Conservation (phyloP, 2,329 filamentous ascomycete species). For the Penicillium sp. region DNA sequence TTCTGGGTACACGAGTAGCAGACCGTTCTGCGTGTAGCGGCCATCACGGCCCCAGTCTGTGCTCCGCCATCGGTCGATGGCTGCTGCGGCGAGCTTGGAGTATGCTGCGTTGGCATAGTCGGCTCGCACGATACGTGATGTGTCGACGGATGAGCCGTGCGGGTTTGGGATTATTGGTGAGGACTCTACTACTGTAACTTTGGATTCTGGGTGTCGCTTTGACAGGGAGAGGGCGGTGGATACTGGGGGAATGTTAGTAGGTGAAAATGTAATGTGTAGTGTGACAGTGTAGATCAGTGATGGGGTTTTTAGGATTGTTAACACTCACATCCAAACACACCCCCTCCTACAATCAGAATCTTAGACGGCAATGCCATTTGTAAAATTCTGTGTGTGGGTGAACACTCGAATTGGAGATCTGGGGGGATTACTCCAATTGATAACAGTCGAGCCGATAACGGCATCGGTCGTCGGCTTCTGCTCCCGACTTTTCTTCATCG, state of each 20-base stretch:
- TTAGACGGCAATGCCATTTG: constrained; percentile 36
- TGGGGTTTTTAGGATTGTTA: background rate
- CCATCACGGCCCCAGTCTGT: constrained; percentile 47
- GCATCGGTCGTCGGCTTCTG: background rate
- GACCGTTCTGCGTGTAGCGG: constrained; percentile 46
- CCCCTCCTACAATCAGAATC: constrained; percentile 45
- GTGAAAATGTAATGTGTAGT: background rate
- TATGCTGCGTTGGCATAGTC: constrained; percentile 85
- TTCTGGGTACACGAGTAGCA: constrained; percentile 42
- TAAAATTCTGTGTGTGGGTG: background rate
- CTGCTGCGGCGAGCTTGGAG: constrained; percentile 68
- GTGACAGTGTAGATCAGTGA: background rate
- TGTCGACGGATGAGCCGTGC: constrained; percentile 60
- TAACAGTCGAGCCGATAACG: constrained; percentile 10
- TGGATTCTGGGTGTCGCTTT: constrained; percentile 53
- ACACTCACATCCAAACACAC: constrained; percentile 46
- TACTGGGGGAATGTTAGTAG: constrained; percentile 37
- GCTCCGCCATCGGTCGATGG: constrained; percentile 66
- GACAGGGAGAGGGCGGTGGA: constrained; percentile 70
- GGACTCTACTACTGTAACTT: constrained; percentile 60
- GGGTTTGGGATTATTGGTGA: constrained; percentile 57
- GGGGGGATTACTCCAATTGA: background rate
- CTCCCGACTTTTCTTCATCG: constrained; percentile 10
- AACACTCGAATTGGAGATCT: background rate
- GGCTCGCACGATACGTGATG: constrained; percentile 62